These are phyloP conservation scores for Sambucus nigra DNA, from an alignment of 129 eudicot genomes.

Conservation along the genomic window DNA sequence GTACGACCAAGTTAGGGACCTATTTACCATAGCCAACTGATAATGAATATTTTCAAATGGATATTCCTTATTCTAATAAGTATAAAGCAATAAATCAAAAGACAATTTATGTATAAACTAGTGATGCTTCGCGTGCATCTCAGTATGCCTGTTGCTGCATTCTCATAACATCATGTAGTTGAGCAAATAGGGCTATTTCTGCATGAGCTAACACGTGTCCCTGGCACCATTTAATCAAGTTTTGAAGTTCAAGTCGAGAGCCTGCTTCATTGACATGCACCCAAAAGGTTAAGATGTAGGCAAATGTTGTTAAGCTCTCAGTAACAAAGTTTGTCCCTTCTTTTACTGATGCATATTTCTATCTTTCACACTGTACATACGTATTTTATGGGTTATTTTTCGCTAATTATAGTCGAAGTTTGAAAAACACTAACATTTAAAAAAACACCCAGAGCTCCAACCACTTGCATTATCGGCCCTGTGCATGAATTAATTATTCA, in stretches of 20 bases:
- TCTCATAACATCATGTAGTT: too few species aligned
- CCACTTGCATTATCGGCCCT: background rate
- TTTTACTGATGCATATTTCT: background rate
- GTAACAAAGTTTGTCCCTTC: background rate
- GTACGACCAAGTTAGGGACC: too few species aligned
- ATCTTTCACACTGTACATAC: background rate
- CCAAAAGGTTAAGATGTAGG: background rate
- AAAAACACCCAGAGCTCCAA: background rate
- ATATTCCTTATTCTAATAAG: too few species aligned
- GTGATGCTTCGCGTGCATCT: too few species aligned
- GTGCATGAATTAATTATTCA: background rate
- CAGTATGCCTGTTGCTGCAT: too few species aligned
- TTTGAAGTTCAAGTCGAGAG: slow-evolving; percentile 2
- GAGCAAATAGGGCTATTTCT: too few species aligned
- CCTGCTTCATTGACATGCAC: background rate
- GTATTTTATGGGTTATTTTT: background rate
- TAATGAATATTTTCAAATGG: too few species aligned
- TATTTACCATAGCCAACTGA: too few species aligned
- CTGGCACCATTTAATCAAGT: background rate
- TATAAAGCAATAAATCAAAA: too few species aligned
- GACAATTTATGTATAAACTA: too few species aligned
- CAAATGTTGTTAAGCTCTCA: background rate
- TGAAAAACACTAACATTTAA: too few species aligned
- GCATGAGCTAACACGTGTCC: too few species aligned
- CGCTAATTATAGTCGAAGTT: background rate